A percentile compares a stretch with the other conserved stretches of the same genome.
These are phyloP conservation scores for Paspalum notatum DNA, from an alignment of 176 grass and related monocot genomes.

Conservation along the genomic window DNA sequence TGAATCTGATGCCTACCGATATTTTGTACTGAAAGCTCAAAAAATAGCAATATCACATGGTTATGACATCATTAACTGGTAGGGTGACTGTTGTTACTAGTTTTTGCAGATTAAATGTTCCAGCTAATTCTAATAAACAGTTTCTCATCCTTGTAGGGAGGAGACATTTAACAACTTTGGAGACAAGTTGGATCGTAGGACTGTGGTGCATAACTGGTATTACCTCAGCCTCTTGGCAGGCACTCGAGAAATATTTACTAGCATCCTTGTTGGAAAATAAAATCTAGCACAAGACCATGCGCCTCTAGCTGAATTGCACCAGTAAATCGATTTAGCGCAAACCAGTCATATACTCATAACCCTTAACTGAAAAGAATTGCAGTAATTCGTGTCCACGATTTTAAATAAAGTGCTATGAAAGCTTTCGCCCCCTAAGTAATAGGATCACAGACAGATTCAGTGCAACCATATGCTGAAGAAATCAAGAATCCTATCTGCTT, in stretches of 20 bases:
- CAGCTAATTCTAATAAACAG: constrained; percentile 15
- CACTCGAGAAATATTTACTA: constrained; percentile 3
- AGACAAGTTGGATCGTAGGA: constrained; percentile 69
- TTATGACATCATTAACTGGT: constrained; percentile 91
- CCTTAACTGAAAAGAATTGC: neutral
- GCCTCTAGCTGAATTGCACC: neutral
- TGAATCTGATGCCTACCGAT: constrained; percentile 77
- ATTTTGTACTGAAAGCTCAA: constrained; percentile 86
- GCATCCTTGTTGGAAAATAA: constrained; percentile 24
- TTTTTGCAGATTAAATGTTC: constrained; percentile 15
- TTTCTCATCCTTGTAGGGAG: constrained; percentile 61
- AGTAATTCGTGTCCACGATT: neutral
- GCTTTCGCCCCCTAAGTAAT: neutral
- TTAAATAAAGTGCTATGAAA: neutral
- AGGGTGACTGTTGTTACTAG: constrained; percentile 16
- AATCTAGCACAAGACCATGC: neutral
- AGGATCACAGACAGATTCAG: constrained; percentile 1
- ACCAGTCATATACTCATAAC: neutral
- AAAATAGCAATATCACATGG: constrained; percentile 81
- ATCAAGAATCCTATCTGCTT: neutral
- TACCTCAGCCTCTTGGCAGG: constrained; percentile 12
- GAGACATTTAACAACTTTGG: constrained; percentile 96
- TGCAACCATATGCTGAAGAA: neutral
- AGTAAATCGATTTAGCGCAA: neutral
- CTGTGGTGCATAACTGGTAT: constrained; percentile 99